Percentiles rank a stretch among this genome's conserved stretches.
These are phyloP conservation scores for Cercis canadensis DNA, from an alignment of 306 rosid genomes.

Conservation along the genomic window DNA sequence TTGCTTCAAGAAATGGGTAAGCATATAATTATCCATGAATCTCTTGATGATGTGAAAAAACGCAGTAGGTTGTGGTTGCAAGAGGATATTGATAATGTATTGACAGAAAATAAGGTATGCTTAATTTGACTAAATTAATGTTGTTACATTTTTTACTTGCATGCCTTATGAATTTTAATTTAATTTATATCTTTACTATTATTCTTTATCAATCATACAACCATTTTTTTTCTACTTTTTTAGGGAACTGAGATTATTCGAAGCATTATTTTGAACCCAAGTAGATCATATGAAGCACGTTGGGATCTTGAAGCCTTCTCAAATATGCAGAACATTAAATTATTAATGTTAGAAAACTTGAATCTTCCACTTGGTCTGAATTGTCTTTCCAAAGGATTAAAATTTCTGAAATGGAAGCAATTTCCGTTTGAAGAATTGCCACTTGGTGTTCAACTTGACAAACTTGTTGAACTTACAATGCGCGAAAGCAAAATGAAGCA, in stretches of 20 bases:
- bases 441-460: neutral
- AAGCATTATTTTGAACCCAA: neutral
- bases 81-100: neutral
- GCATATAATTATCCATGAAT: neutral
- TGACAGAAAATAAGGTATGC: neutral
- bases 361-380: neutral
- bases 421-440: too few species aligned
- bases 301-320: neutral
- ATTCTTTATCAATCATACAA: too few species aligned
- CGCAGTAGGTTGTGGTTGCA: neutral
- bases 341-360: neutral
- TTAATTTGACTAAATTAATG: neutral
- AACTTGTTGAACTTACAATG: conserved; percentile 3
- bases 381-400: too few species aligned
- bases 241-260: neutral
- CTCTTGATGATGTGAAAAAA: neutral
- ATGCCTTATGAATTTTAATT: too few species aligned
- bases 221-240: neutral
- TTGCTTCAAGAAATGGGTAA: neutral
- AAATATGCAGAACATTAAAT: neutral
- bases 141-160: too few species aligned
- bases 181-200: too few species aligned
- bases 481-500: neutral
- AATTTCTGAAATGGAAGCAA: too few species aligned
- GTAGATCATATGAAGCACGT: neutral